Evolutionary conservation across 2,329 filamentous ascomycete genomes (phyloP), one percentile per base, ranked within the genome.

Genomic region (Daldinia sp.): DNA sequence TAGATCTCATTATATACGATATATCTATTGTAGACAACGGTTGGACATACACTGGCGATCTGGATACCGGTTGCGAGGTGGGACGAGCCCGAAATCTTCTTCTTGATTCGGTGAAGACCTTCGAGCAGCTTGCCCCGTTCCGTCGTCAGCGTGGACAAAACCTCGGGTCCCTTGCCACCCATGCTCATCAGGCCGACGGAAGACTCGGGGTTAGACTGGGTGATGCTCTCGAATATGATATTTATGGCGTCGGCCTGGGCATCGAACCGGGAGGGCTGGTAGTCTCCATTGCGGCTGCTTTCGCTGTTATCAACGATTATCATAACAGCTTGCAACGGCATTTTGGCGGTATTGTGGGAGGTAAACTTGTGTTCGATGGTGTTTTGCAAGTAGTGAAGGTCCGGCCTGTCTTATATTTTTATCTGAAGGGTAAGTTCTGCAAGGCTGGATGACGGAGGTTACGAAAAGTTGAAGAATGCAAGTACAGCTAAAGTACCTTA

Each of bases 281-380:
- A 88, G 81, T 99, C 96, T 79, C 97, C 96, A 83, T 99, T 99
- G 80, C 96, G 90, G 86, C 93, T 97, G 85, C 92, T 94, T 86
- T 99, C 96, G 86, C 94, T 98, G 87, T 98, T 99, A 88, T 99
- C 96, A 78, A 98, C 93, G 87, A 98, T 91, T 82, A 99, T 93
- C 94, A 99, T 98, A 72, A 97, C 97, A 85, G 96, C 97, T 90
- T 99, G 96, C 83, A 99, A 91, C 83, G 91, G 93, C 96, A 99
- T 99, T 79, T 87, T 94, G 89, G 81, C 83, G 81, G 81, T 76
- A 72, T 55, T 66, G 64, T 23, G 56, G 56, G 44, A 35, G 23
- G 44, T 63, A 30, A 53, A 48, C n/a, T 10, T 70, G 67, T 6
- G 53, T 55, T 73, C 63, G 39, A 13, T 63, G 28, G 30, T 48